A percentile compares a stretch with the other conserved stretches of the same genome.
Conservation (phyloP, 768 basidiomycete species). For the Phaeotremella fagi region DNA sequence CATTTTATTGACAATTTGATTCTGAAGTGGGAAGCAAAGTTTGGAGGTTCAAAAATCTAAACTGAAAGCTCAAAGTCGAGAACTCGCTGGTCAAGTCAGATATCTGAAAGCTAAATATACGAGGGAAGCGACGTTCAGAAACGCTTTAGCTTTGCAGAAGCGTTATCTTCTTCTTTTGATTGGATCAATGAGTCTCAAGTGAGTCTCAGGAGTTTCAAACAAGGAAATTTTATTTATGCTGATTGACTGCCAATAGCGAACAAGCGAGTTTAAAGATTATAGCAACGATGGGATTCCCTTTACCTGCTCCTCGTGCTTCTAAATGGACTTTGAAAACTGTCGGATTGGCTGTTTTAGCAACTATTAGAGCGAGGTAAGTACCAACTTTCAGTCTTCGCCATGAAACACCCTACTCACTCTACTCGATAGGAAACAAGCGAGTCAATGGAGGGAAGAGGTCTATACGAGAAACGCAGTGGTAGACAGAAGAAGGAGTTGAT, state of each 20-base stretch:
- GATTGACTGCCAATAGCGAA: constrained; percentile 23
- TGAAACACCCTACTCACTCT: too few species aligned
- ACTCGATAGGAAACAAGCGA: constrained; percentile 23
- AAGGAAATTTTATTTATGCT: background rate
- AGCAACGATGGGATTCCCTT: constrained; percentile 45
- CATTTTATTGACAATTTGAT: background rate
- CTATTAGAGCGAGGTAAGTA: constrained; percentile 38
- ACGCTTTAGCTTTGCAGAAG: constrained; percentile 78
- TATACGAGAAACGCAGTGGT: constrained; percentile 15
- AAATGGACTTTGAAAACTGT: constrained; percentile 35
- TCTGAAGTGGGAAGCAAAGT: constrained; percentile 1
- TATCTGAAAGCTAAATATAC: constrained; percentile 90
- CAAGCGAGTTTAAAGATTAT: constrained; percentile 43
- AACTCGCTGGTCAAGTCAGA: constrained; percentile 79
- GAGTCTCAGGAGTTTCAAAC: constrained; percentile 2
- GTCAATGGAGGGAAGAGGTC: constrained; percentile 25
- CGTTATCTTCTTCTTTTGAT: constrained; percentile 74
- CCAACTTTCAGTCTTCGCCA: too few species aligned
- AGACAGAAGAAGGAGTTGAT: constrained; percentile 10
- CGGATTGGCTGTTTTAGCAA: constrained; percentile 33
- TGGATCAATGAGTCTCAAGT: constrained; percentile 46
- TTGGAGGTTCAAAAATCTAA: constrained; percentile 17
- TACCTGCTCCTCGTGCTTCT: constrained; percentile 16
- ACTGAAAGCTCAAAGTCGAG: constrained; percentile 33
- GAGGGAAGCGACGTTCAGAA: constrained; percentile 74